Evolutionary conservation across 179 eudicot species (phyloP), one percentile per base, ranked within the genome.

Genomic region (Monotropa hypopitys): DNA sequence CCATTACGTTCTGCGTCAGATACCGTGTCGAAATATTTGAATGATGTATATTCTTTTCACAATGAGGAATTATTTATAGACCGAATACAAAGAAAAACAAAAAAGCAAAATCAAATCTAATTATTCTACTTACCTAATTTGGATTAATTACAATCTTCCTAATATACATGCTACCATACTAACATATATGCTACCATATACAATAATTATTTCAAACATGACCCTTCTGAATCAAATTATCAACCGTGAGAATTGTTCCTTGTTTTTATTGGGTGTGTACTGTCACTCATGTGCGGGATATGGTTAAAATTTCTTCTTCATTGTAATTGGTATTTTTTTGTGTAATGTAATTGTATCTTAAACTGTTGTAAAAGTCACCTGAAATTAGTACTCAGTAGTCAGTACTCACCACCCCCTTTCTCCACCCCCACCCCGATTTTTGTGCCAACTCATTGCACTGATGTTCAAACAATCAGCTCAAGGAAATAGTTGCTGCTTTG

Each of bases 401-500:
- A 28, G 8, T 28, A 28, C 67, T 61, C 67, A 66, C 23, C 45
- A 61, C 71, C 21, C 6, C 47, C 13, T 50, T 49, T 76, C 13
- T n/a, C 18, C 50, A n/a, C n/a, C n/a, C n/a, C n/a, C n/a, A n/a
- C n/a, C 70, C 35, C 47, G 7, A 42, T 16, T 81, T 53, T 74
- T 32, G 32, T 74, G 46, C 42, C 75, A 77, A 79, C 47, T 78
- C 53, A 49, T 63, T 61, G 54, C 80, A 68, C 79, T 77, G 81
- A 32, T 56, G 49, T 61, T 78, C 35, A 72, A 43, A 63, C 75
- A 71, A 77, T 83, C 91, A 95, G 99, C 92, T 95, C 43, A 80
- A 80, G 74, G 87, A 87, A 79, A 84, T 95, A 75, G 71, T 93
- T 87, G 84, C 89, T 80, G 88, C 95, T 73, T 86, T 95, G 79